These are phyloP conservation scores for Pythium aphanidermatum DNA, from an alignment of 352 stramenopile species.

Conservation along the genomic window DNA sequence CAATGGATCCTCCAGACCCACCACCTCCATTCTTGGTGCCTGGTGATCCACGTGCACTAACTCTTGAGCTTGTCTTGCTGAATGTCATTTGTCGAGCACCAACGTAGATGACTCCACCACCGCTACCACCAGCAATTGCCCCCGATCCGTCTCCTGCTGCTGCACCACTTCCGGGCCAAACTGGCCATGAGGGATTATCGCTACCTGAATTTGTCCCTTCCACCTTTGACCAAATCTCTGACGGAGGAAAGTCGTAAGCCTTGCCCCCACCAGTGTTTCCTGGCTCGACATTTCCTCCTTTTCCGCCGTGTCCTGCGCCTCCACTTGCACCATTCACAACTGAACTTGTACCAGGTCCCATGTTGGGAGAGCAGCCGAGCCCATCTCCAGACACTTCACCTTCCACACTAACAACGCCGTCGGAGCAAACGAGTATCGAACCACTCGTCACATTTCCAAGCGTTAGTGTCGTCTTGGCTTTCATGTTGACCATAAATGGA, in stretches of 20 bases:
- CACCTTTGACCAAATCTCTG: slow-evolving; percentile 1
- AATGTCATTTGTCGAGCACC: slow-evolving; percentile 43
- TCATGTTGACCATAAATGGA: slow-evolving; percentile 20
- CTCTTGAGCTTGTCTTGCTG: slow-evolving; percentile 21
- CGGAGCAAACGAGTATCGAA: slow-evolving; percentile 24
- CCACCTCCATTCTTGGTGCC: slow-evolving; percentile 63
- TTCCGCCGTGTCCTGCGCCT: slow-evolving; percentile 28
- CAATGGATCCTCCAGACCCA: slow-evolving; percentile 61
- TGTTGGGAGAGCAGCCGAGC: slow-evolving; percentile 22
- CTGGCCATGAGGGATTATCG: slow-evolving; percentile 8
- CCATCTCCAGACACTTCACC: slow-evolving; percentile 14
- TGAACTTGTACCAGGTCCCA: slow-evolving; percentile 17
- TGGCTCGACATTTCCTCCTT: slow-evolving; percentile 29
- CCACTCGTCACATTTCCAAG: slow-evolving; percentile 18
- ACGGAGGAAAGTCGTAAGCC: slow-evolving; percentile 14
- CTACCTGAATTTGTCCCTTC: no score
- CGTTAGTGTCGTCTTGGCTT: slow-evolving; percentile 13
- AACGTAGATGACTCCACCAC: slow-evolving; percentile 71
- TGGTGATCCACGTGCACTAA: slow-evolving; percentile 46
- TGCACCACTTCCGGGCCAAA: slow-evolving; percentile 23
- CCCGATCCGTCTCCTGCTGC: slow-evolving; percentile 23
- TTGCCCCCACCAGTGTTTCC: slow-evolving; percentile 22
- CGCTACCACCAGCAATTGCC: slow-evolving; percentile 51
- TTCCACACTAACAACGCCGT: slow-evolving; percentile 21
- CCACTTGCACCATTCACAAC: slow-evolving; percentile 22